Conservation (phyloP, 192 early-diverging fungal species). For the Entomortierella parvispora region DNA sequence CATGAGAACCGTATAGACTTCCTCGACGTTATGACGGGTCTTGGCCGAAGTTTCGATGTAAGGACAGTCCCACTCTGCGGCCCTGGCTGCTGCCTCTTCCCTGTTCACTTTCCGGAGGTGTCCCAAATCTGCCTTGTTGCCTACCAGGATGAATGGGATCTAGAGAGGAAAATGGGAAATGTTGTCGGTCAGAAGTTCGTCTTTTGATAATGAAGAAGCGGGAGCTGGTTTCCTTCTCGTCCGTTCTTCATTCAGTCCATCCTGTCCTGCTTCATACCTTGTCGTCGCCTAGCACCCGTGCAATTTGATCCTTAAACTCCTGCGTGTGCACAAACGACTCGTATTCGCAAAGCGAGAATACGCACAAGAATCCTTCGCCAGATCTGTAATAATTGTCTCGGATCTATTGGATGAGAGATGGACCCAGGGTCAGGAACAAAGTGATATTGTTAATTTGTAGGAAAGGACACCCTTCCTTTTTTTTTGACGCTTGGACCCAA, state of each 20-base stretch:
- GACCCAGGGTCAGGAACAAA: neutral
- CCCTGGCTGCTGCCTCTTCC: constrained; percentile 65
- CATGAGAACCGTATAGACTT: constrained; percentile 80
- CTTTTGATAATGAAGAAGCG: neutral
- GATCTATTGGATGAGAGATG: constrained; percentile 56
- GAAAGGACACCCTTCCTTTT: neutral
- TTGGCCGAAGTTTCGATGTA: constrained; percentile 82
- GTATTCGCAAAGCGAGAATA: constrained; percentile 84
- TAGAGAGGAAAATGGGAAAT: constrained; percentile 5
- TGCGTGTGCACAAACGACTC: constrained; percentile 84
- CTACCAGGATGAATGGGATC: constrained; percentile 85
- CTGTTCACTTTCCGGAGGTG: constrained; percentile 69
- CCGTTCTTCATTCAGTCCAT: no score
- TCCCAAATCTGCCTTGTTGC: constrained; percentile 79
- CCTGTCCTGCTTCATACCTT: no score
- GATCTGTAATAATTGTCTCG: constrained; percentile 88
- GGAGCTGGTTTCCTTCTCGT: neutral
- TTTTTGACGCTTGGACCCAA: neutral
- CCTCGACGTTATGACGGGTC: constrained; percentile 83
- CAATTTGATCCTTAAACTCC: constrained; percentile 89
- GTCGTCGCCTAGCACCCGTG: constrained; percentile 85
- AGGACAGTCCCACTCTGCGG: constrained; percentile 73
- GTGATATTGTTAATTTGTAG: no score
- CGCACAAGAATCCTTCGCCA: constrained; percentile 88
- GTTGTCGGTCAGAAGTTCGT: no score